Evolutionary conservation across 2,329 filamentous ascomycete genomes (phyloP), one percentile per base, ranked within the genome.

Genomic region (Parascedosporium putredinis): DNA sequence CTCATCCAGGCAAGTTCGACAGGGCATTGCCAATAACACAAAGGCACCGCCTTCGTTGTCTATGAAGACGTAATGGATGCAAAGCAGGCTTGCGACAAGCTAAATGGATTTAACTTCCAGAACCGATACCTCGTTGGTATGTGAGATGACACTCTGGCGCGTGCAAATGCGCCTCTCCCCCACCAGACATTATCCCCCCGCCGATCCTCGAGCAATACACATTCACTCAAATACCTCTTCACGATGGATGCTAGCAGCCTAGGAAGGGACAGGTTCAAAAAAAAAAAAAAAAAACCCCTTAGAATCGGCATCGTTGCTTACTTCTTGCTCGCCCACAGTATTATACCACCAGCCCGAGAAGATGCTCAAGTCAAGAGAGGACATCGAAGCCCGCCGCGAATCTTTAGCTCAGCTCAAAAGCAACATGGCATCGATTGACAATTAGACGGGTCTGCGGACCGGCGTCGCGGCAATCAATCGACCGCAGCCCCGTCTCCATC

Each of bases 21-120:
- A 96, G 74, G 93, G 93, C 61, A 97, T 97, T 66, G 88, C 91
- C 60, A 89, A 84, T 72, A 91, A 93, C 69, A 96, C 93, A 63
- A 98, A 97, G 72, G 93, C 67, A 98, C 93, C 49, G 93, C 91
- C 58, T 98, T 95, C 70, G 93, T 98, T 60, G 93, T 98, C 71
- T 98, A 96, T 77, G 93, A 97, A 72, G 93, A 98, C 78, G 91
- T 97, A 59, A 86, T 93, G 79, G 93, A 98, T 77, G 90, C 93
- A 59, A 98, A 98, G 75, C 84, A 89, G 72, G 93, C 93, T 64
- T 97, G 93, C 78, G 93, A 98, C 76, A 96, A 97, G 76, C 78
- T 98, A 68, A 98, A 98, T 76, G 93, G 93, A 67, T 98, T 95
- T 83, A 98, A 98, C 76, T 98, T 98, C 70, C 93, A 98, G 76